Conservation (phyloP, 352 stramenopile genomes). For the Globisporangium ultimum region DNA sequence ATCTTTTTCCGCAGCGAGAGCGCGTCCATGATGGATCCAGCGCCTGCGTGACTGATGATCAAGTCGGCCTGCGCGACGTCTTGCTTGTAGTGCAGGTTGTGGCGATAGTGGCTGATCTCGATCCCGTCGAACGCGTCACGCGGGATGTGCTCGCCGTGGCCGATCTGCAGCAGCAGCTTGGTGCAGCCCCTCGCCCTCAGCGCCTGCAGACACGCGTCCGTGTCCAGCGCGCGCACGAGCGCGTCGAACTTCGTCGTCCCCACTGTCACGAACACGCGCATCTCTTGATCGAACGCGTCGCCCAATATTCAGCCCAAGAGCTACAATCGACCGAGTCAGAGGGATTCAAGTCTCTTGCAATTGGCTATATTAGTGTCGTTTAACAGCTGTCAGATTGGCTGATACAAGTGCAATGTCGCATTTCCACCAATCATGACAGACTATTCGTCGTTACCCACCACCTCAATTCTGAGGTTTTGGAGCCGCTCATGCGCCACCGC, state of each 20-base stretch:
- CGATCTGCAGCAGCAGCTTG: constrained; percentile 79
- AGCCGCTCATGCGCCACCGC: background rate
- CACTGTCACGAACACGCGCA: constrained; percentile 89
- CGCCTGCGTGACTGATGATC: constrained; percentile 94
- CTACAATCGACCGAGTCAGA: too few species aligned
- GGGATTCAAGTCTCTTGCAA: background rate
- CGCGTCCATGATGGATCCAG: constrained; percentile 93
- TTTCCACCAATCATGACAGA: background rate
- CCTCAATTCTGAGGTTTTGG: background rate
- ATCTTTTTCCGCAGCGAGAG: constrained; percentile 78
- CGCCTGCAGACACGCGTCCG: constrained; percentile 44
- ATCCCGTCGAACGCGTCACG: constrained; percentile 15
- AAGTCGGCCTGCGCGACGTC: constrained; percentile 91
- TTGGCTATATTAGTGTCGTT: background rate
- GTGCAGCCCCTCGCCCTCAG: constrained; percentile 58
- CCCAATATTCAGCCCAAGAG: too few species aligned
- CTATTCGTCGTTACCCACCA: background rate
- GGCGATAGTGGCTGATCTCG: constrained; percentile 77
- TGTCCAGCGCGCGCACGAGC: constrained; percentile 74
- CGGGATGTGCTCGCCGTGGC: constrained; percentile 58
- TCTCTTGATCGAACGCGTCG: background rate
- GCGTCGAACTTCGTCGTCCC: constrained; percentile 94
- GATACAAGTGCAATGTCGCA: background rate
- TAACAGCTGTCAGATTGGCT: background rate
- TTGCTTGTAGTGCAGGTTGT: constrained; percentile 86